These are phyloP conservation scores for Asclepias syriaca DNA, from an alignment of 257 asterid species.

Conservation along the genomic window DNA sequence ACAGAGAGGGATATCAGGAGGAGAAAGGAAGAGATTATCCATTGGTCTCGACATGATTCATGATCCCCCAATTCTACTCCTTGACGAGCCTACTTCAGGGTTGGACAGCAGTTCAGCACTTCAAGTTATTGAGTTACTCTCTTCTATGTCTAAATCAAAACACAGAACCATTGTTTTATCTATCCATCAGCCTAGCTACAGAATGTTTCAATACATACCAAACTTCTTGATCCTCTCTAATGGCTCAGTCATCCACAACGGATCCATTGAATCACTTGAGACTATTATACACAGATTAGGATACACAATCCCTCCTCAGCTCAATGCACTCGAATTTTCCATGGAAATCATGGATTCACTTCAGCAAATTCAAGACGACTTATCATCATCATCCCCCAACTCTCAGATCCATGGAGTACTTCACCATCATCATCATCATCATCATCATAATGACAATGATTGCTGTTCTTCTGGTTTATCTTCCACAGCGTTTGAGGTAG, in stretches of 20 bases:
- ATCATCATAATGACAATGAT: not conserved
- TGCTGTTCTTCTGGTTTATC: constrained; percentile 17
- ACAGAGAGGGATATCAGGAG: constrained; percentile 78
- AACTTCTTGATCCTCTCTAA: constrained; percentile 65
- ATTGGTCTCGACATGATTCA: constrained; percentile 83
- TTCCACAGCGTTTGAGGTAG: constrained; percentile 36
- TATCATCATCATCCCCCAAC: constrained; percentile 17
- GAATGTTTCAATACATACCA: constrained; percentile 59
- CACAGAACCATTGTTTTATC: constrained; percentile 58
- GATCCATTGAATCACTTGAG: constrained; percentile 64
- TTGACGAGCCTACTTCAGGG: constrained; percentile 92
- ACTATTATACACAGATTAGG: constrained; percentile 40
- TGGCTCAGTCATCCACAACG: constrained; percentile 64
- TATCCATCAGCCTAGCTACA: constrained; percentile 79
- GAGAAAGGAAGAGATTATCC: constrained; percentile 76
- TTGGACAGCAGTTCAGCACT: constrained; percentile 87
- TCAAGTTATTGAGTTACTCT: constrained; percentile 65
- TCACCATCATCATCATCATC: no score
- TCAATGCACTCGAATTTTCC: constrained; percentile 73
- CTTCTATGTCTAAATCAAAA: constrained; percentile 64
- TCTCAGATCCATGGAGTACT: not conserved
- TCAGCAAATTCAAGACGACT: constrained; percentile 21
- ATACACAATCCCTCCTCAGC: constrained; percentile 56
- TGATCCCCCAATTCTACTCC: constrained; percentile 64
- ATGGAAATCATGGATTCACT: constrained; percentile 67